Conservation (phyloP, 208 protist species). For the Crithidia bombi region DNA sequence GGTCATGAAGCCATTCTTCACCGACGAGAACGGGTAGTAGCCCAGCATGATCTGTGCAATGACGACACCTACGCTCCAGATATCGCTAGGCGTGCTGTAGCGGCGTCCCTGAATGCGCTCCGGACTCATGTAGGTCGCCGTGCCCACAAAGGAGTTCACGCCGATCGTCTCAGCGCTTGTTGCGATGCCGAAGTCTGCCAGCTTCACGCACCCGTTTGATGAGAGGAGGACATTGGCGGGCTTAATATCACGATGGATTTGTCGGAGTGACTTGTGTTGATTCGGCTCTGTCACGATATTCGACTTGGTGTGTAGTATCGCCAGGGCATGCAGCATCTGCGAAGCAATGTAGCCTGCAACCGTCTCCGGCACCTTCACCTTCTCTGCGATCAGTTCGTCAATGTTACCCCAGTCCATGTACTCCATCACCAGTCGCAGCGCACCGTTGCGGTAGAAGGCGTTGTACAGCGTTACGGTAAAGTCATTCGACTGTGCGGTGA, state of each 20-base stretch:
- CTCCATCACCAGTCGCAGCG: conserved; percentile 84
- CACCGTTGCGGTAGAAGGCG: conserved; percentile 76
- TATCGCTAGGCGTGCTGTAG: conserved; percentile 84
- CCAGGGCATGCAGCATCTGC: conserved; percentile 84
- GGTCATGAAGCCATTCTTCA: conserved; percentile 80
- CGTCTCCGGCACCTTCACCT: conserved; percentile 49
- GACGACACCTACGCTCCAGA: conserved; percentile 89
- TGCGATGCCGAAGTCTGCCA: conserved; percentile 89
- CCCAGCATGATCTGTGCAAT: conserved; percentile 74
- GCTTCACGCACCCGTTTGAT: conserved; percentile 67
- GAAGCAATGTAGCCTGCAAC: conserved; percentile 75
- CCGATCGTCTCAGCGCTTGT: conserved; percentile 84
- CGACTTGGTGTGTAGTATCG: conserved; percentile 83
- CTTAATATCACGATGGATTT: conserved; percentile 91
- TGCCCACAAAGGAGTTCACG: conserved; percentile 89
- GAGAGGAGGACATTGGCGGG: conserved; percentile 90
- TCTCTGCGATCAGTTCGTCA: conserved; percentile 73
- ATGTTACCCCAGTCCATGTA: conserved; percentile 92
- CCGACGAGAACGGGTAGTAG: conserved; percentile 67
- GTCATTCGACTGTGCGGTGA: conserved; percentile 64
- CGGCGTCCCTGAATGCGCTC: conserved; percentile 81
- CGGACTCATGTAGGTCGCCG: conserved; percentile 88
- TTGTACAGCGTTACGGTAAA: conserved; percentile 88
- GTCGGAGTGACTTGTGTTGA: conserved; percentile 64
- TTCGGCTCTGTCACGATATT: conserved; percentile 84